Evolutionary conservation across 2,329 filamentous ascomycete genomes (phyloP).

Genomic region (Tricladium varicosporioides): DNA sequence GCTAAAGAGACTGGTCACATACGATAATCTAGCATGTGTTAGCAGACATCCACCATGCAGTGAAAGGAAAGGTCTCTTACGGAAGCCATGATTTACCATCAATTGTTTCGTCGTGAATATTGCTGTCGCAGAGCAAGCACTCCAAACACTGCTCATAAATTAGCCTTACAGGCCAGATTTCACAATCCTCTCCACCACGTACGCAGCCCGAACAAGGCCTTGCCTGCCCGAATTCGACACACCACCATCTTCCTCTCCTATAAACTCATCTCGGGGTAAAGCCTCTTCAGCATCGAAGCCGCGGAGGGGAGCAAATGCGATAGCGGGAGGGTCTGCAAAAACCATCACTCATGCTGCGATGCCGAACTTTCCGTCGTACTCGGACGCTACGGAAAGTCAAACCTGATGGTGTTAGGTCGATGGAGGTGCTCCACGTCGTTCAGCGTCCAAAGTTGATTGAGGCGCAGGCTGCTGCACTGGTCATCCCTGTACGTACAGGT

Average conservation of each 20-base stretch:
- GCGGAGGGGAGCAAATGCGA: slow-evolving; percentile 6
- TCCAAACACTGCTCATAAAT: slow-evolving; percentile 15
- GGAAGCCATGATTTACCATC: slow-evolving; percentile 23
- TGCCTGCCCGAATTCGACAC: neutral
- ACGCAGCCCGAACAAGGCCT: slow-evolving; percentile 5
- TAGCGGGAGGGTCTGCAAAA: slow-evolving; percentile 1
- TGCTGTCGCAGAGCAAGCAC: slow-evolving; percentile 17
- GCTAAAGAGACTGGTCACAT: slow-evolving; percentile 6
- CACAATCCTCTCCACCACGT: neutral
- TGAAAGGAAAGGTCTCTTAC: slow-evolving; percentile 11
- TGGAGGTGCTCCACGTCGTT: too few species aligned
- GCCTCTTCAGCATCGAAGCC: slow-evolving; percentile 7
- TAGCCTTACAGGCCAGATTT: neutral
- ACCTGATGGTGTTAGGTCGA: too few species aligned
- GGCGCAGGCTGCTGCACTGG: too few species aligned
- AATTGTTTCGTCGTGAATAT: slow-evolving; percentile 22
- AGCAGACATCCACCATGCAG: slow-evolving; percentile 4
- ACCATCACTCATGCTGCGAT: slow-evolving; percentile 8
- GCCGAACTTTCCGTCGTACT: neutral
- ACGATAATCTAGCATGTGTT: slow-evolving; percentile 24
- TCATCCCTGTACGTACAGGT: too few species aligned
- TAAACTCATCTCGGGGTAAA: neutral
- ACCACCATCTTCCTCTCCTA: neutral
- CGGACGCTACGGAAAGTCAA: too few species aligned
- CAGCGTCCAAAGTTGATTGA: too few species aligned